Evolutionary conservation across 495 filamentous ascomycete species (phyloP).

Genomic region (Sabuloglossum arenarium): DNA sequence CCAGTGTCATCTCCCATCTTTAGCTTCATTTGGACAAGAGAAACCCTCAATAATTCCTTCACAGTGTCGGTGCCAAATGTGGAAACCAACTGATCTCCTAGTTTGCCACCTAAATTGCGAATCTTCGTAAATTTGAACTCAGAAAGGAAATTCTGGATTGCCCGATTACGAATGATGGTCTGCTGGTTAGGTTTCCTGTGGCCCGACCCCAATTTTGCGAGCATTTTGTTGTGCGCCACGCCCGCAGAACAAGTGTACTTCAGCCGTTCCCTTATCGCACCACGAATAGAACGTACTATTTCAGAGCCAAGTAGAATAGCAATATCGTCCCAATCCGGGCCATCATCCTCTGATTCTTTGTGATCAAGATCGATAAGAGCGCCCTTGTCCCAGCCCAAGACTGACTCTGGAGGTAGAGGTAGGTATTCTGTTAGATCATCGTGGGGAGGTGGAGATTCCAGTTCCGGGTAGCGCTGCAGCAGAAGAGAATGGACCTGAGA

Average conservation of each 20-base stretch:
- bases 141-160: slow-evolving; percentile 57
- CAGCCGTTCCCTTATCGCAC: slow-evolving; percentile 39
- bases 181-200: slow-evolving; percentile 88
- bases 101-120: slow-evolving; percentile 84
- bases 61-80: slow-evolving; percentile 65
- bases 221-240: slow-evolving; percentile 79
- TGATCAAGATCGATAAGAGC: slow-evolving; percentile 55
- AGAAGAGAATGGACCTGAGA: slow-evolving; percentile 58
- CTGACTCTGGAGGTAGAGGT: slow-evolving; percentile 53
- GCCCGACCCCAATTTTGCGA: slow-evolving; percentile 79
- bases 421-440: slow-evolving; percentile 52
- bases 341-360: slow-evolving; percentile 50
- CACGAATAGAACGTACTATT: slow-evolving; percentile 60
- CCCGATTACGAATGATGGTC: slow-evolving; percentile 71
- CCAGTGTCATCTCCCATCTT: slow-evolving; percentile 75
- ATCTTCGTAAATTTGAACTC: slow-evolving; percentile 93
- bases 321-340: slow-evolving; percentile 94
- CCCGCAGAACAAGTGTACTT: slow-evolving; percentile 85
- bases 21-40: slow-evolving; percentile 58
- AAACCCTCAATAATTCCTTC: slow-evolving; percentile 46
- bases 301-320: slow-evolving; percentile 69
- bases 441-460: slow-evolving; percentile 37
- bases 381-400: slow-evolving; percentile 64
- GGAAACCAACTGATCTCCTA: slow-evolving; percentile 65
- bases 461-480: slow-evolving; percentile 57